Evolutionary conservation across 176 grass and related monocot genomes (phyloP), one percentile per base, ranked within the genome.

Genomic region (Oropetium thomaeum): DNA sequence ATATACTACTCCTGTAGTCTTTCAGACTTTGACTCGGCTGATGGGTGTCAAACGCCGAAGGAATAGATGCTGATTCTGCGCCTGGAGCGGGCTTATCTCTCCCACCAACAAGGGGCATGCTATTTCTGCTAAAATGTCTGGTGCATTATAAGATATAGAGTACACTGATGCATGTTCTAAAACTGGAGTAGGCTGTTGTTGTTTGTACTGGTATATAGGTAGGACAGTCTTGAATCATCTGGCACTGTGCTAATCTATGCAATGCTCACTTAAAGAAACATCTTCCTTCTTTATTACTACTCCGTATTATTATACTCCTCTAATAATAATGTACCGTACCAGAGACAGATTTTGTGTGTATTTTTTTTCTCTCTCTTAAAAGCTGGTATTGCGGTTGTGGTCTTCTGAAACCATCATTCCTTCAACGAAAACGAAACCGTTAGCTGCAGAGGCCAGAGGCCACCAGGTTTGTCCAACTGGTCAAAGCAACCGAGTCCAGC

Each of bases 401-500:
- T 74, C 26, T 14, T 2, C 7, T 5, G 30, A 28, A 3, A 15
- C 53, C 43, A 58, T 49, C 33, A 64, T 28, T 38, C 8, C n/a
- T 4, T 16, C 29, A 38, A 39, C 42, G 30, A 69, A 44, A 30
- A 30, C 19, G 20, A 47, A 22, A 39, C 43, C 53, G 52, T 55
- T 25, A 55, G 9, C 52, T 55, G 52, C 52, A 26, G 22, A 10
- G 8, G 52, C 52, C 52, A n/a, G n/a, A n/a, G n/a, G n/a, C n/a
- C n/a, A n/a, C n/a, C n/a, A n/a, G n/a, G n/a, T n/a, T n/a, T 12
- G 9, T 31, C 31, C 32, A 10, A 51, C 40, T 28, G 58, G 83
- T 81, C 77, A 81, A 81, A 57, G 53, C 2, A 55, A 75, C 74
- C 72, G 51, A 51, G 79, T 34, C 27, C 79, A 73, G 58, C 41